Evolutionary conservation across 345 rosid genomes (phyloP).

Genomic region (Crucihimalaya himalaica): DNA sequence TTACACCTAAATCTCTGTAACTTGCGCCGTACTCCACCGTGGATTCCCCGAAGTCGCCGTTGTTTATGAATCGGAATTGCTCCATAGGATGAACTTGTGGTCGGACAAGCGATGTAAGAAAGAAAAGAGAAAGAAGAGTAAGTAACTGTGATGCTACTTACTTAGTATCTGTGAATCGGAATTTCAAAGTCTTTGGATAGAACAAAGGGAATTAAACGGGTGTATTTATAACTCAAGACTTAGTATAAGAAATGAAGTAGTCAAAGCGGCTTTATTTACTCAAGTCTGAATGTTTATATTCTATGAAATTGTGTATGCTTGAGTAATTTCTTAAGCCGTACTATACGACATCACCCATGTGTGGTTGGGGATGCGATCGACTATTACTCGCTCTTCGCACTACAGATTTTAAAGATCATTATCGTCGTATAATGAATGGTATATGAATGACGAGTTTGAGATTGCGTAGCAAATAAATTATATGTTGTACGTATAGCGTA

Average conservation of each 20-base stretch:
- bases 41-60: conserved; percentile 44
- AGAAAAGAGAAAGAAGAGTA: conserved; percentile 11
- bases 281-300: not conserved
- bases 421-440: not conserved
- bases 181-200: not conserved
- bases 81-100: conserved; percentile 24
- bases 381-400: too few relatives aligned
- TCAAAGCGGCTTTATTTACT: not conserved
- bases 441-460: too few relatives aligned
- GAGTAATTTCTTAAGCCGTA: conserved; percentile 11
- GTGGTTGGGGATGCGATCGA: not conserved
- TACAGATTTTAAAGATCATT: not conserved
- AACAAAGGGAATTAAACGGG: not conserved
- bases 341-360: not conserved
- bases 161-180: too few relatives aligned
- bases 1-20: conserved; percentile 34
- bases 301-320: not conserved
- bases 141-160: not conserved
- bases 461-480: not conserved
- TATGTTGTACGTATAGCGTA: not conserved
- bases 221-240: conserved; percentile 6
- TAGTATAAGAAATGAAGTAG: not conserved
- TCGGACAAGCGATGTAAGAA: conserved; percentile 2
- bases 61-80: conserved; percentile 36
- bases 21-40: conserved; percentile 43